phyloP scores from a whole-genome alignment of 2,329 filamentous ascomycete genomes.

The Neonectria magnoliae region DNA sequence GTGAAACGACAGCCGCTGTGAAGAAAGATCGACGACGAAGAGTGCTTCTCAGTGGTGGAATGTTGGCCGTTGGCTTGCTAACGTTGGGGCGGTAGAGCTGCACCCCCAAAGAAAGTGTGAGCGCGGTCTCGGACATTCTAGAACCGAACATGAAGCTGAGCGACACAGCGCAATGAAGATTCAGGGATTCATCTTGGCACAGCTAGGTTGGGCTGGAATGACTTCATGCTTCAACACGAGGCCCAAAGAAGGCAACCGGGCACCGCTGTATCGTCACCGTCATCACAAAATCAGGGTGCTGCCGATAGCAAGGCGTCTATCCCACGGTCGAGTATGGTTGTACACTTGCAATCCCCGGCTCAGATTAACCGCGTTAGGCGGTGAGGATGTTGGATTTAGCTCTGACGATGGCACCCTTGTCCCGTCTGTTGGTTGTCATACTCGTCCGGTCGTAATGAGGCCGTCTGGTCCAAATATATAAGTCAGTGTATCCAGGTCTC shows the following conservation, averaged over 20 bases:
- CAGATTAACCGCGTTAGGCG: conserved; percentile 21
- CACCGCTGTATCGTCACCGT: conserved; percentile 28
- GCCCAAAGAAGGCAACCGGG: conserved; percentile 33
- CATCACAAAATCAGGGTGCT: conserved; percentile 36
- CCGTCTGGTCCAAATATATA: conserved; percentile 33
- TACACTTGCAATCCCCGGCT: conserved; percentile 1
- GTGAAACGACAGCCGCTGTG: background rate
- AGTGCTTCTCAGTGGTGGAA: background rate
- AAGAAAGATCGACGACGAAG: background rate
- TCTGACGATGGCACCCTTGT: conserved; percentile 14
- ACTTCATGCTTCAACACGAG: conserved; percentile 10
- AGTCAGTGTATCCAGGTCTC: conserved; percentile 18
- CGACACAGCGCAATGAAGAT: conserved; percentile 11
- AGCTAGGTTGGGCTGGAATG: conserved; percentile 27
- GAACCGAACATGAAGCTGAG: conserved; percentile 27
- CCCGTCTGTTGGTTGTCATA: conserved; percentile 16
- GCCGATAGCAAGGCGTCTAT: conserved; percentile 32
- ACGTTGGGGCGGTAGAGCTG: background rate
- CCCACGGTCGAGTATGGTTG: conserved; percentile 16
- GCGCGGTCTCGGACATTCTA: conserved; percentile 13
- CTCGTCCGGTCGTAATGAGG: conserved; percentile 8
- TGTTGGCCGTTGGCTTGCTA: background rate
- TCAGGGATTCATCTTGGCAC: conserved; percentile 19
- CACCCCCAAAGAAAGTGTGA: background rate
- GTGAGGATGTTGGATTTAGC: conserved; percentile 26